Evolutionary conservation across 805 yeast genomes (phyloP).

Genomic region (Metschnikowia sp.): DNA sequence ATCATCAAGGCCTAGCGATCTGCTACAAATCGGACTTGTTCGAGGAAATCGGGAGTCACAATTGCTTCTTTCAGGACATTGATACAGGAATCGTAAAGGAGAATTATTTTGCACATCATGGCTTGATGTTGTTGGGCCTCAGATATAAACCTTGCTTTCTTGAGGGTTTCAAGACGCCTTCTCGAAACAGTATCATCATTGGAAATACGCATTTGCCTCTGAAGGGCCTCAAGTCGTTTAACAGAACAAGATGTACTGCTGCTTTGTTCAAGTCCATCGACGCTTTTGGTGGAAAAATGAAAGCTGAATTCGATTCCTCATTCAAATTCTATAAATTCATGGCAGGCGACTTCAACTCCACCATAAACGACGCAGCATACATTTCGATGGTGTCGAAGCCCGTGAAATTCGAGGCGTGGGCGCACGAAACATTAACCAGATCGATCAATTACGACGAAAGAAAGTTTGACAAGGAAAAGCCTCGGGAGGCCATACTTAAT

Average conservation of each 20-base stretch:
- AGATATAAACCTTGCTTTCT: not conserved
- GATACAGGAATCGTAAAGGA: not conserved
- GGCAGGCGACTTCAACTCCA: conserved; percentile 5
- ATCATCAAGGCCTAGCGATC: not conserved
- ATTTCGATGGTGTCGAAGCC: not conserved
- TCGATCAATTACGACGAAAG: not conserved
- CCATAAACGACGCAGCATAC: not conserved
- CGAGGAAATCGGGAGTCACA: not conserved
- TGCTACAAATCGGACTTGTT: conserved; percentile 1
- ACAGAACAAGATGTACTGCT: not conserved
- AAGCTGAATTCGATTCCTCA: not conserved
- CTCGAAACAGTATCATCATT: conserved; percentile 1
- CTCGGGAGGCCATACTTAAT: too few relatives aligned
- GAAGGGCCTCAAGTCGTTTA: not conserved
- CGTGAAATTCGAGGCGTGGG: not conserved
- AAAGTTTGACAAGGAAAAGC: too few relatives aligned
- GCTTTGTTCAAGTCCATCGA: not conserved
- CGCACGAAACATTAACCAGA: not conserved
- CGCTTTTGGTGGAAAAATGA: not conserved
- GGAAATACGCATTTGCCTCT: not conserved
- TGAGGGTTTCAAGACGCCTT: not conserved
- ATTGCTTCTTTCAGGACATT: not conserved
- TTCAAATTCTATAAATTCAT: not conserved
- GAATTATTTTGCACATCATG: not conserved
- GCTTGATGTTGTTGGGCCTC: not conserved